These are phyloP conservation scores for Camelina hispida DNA, from an alignment of 345 rosid genomes.

Conservation along the genomic window DNA sequence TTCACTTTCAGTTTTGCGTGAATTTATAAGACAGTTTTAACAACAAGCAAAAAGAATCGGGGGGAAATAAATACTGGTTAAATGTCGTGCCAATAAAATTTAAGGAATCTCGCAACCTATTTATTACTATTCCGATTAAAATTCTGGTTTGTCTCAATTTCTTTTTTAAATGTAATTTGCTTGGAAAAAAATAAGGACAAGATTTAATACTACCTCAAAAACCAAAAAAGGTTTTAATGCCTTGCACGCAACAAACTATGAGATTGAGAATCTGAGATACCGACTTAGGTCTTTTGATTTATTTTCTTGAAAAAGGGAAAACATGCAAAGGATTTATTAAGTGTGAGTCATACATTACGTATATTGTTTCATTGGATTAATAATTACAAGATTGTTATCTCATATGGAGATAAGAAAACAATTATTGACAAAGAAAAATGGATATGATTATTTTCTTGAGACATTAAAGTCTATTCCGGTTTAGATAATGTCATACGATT, in stretches of 20 bases:
- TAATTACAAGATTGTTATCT: not conserved
- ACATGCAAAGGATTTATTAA: not conserved
- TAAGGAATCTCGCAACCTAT: constrained; percentile 1
- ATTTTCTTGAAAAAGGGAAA: not conserved
- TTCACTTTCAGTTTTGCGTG: constrained; percentile 33
- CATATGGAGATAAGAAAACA: not conserved
- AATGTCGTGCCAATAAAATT: constrained; percentile 3
- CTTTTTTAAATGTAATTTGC: not conserved
- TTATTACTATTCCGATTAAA: not conserved
- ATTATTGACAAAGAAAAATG: not conserved
- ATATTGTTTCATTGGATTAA: not conserved
- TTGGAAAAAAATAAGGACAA: constrained; percentile 2
- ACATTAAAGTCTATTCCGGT: not conserved
- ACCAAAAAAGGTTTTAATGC: not conserved
- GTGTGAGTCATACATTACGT: not conserved
- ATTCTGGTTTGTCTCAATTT: not conserved
- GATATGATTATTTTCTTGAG: not conserved
- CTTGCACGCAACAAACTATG: constrained; percentile 27
- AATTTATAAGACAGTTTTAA: not conserved
- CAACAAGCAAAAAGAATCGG: not conserved
- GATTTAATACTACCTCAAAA: constrained; percentile 2
- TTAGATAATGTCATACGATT: not conserved
- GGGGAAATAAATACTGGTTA: not conserved
- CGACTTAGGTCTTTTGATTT: not conserved
- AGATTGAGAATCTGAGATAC: not conserved